Conservation (phyloP, 2,329 filamentous ascomycete species). For the Colletotrichum caudatum region DNA sequence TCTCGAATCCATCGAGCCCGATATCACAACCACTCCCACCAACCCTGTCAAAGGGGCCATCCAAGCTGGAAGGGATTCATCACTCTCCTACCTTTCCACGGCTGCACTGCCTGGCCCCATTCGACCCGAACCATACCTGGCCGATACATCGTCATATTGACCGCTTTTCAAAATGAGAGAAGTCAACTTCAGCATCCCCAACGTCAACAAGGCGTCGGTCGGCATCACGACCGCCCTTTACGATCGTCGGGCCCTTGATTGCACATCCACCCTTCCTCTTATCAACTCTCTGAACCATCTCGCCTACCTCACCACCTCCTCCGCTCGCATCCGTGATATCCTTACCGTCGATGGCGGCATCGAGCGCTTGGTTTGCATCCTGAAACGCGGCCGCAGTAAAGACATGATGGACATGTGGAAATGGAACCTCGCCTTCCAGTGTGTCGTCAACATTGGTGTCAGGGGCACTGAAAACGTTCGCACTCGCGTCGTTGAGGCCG, state of each 20-base stretch:
- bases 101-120: constrained; percentile 40
- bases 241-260: constrained; percentile 96
- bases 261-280: constrained; percentile 94
- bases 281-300: constrained; percentile 99
- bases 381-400: constrained; percentile 96
- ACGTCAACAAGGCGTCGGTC: constrained; percentile 99
- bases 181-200: constrained; percentile 99
- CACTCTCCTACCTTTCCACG: constrained; percentile 27
- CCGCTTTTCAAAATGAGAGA: constrained; percentile 83
- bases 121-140: constrained; percentile 17
- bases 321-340: constrained; percentile 96
- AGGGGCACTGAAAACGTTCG: constrained; percentile 93
- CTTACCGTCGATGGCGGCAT: constrained; percentile 98
- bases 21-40: constrained; percentile 12
- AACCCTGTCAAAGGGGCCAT: constrained; percentile 36
- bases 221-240: constrained; percentile 99
- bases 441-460: constrained; percentile 98
- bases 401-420: constrained; percentile 99
- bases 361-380: constrained; percentile 94
- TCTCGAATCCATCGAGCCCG: constrained; percentile 34
- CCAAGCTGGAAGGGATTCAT: constrained; percentile 38
- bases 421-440: constrained; percentile 99
- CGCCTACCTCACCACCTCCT: constrained; percentile 97
- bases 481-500: constrained; percentile 95
- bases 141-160: constrained; percentile 13